Percentiles rank a stretch among this genome's conserved stretches.
Conservation (phyloP, 2,329 filamentous ascomycete species). For the Fonsecaea pugnacius region DNA sequence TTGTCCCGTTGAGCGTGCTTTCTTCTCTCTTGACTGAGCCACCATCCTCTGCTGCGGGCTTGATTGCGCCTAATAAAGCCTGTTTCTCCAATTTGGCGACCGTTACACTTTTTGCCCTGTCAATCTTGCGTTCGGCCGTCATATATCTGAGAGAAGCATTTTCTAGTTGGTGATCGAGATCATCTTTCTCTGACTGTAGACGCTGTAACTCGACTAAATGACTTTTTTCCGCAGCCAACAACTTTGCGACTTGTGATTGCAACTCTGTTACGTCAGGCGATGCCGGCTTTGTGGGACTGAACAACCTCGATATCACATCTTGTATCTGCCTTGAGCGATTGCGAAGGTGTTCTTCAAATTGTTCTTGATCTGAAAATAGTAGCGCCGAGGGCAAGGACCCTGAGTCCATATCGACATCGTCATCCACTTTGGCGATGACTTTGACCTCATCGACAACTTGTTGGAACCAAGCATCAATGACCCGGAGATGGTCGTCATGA, state of each 20-base stretch:
- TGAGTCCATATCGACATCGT: conserved; percentile 38
- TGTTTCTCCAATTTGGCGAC: conserved; percentile 92
- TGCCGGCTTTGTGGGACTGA: conserved; percentile 53
- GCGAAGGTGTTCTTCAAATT: conserved; percentile 78
- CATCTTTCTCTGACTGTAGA: conserved; percentile 76
- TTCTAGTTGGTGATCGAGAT: conserved; percentile 83
- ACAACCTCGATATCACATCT: conserved; percentile 71
- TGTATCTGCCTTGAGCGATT: conserved; percentile 77
- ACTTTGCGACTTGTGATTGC: conserved; percentile 72
- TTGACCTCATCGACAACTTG: conserved; percentile 70
- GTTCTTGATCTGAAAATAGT: conserved; percentile 59
- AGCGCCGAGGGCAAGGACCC: conserved; percentile 58
- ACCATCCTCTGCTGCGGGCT: conserved; percentile 51
- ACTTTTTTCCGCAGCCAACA: conserved; percentile 82
- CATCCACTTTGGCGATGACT: conserved; percentile 34
- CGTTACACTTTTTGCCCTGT: conserved; percentile 83
- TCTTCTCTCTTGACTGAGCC: conserved; percentile 57
- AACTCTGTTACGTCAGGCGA: conserved; percentile 73
- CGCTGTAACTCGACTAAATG: conserved; percentile 76
- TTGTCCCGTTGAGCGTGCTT: conserved; percentile 59
- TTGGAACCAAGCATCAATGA: conserved; percentile 90
- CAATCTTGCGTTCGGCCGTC: conserved; percentile 92
- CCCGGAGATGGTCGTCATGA: conserved; percentile 89
- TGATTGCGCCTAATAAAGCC: conserved; percentile 69
- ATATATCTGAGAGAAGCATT: conserved; percentile 88